phyloP scores from a whole-genome alignment of 495 filamentous ascomycete species.

The Daldinia concentrica region DNA sequence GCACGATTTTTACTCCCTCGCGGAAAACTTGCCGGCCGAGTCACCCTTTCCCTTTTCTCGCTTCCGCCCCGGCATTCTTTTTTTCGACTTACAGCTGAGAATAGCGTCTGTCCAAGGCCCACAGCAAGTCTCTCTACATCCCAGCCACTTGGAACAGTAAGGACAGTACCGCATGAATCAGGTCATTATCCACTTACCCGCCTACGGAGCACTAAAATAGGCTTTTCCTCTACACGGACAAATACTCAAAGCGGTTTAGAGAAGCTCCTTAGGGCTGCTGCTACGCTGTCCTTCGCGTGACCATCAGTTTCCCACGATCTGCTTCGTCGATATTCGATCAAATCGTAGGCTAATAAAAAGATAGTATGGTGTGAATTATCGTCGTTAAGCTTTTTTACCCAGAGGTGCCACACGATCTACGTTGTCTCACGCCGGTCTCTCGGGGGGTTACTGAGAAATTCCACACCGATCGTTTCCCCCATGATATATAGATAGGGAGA shows the following conservation, averaged over 20 bases:
- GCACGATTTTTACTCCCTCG: not conserved
- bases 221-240: conserved; percentile 14
- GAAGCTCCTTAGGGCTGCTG: conserved; percentile 14
- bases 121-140: conserved; percentile 14
- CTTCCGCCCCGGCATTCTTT: conserved; percentile 9
- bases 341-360: conserved; percentile 1
- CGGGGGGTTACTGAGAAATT: conserved; percentile 4
- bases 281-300: conserved; percentile 11
- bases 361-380: not conserved
- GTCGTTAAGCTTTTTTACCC: not conserved
- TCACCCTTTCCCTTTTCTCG: conserved; percentile 10
- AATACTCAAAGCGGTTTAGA: conserved; percentile 25
- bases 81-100: conserved; percentile 18
- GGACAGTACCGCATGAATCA: conserved; percentile 25
- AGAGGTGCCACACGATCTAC: conserved; percentile 6
- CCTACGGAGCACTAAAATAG: conserved; percentile 26
- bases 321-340: conserved; percentile 6
- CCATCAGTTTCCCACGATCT: conserved; percentile 13
- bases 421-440: conserved; percentile 9
- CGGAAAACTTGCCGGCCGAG: conserved; percentile 24
- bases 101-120: conserved; percentile 18
- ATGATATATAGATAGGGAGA: conserved; percentile 15
- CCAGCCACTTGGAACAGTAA: conserved; percentile 13
- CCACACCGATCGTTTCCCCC: conserved; percentile 7
- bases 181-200: conserved; percentile 33